Evolutionary conservation across 2,329 filamentous ascomycete species (phyloP), one percentile per base, ranked within the genome.

Genomic region (Cladophialophora yegresii): DNA sequence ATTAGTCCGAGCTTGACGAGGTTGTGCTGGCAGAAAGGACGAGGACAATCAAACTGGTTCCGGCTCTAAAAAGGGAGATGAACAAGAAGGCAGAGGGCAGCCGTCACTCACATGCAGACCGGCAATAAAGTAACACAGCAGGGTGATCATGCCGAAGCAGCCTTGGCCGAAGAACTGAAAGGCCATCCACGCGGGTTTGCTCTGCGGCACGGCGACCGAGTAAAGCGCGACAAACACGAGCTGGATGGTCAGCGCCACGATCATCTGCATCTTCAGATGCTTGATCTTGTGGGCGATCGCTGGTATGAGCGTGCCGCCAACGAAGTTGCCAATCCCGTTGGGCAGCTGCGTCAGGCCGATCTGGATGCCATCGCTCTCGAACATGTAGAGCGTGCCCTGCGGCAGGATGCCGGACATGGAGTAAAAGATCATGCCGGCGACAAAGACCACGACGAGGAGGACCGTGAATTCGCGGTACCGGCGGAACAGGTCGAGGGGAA

Each of bases 161-260:
- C 58, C 58, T 22, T 32, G 20, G 13, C 32, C 43, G 45, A 65
- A 65, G 26, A 49, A 45, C 36, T 58, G 63, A 22, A 65, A 58
- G 4, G 63, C 54, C 28, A 57, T 62, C 53, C 53, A 65, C 13
- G 33, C 58, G 2, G 45, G 22, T 22, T 54, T 58, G 54, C 47
- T 57, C 16, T 54, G 23, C 7, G 63, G 79, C 26, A 65, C 40
- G 20, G 47, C 54, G 8, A 36, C 55, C 9, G 62, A 47, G 28
- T 49, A 56, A 9, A 40, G 23, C 1, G 54, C 63, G 5, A 57
- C 28, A 10, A 58, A 62, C 20, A 62, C 30, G 22, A 55, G 57
- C 22, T 62, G 58, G 26, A 65, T 58, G 47, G 28, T 33, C 30
- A 62, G 26, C 13, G 43, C 22, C 7, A 55, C 36, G 49, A 65